Percentiles rank a stretch among this genome's conserved stretches.
Conservation (phyloP, 805 yeast species). For the Sungouiozyma ichnusensis region DNA sequence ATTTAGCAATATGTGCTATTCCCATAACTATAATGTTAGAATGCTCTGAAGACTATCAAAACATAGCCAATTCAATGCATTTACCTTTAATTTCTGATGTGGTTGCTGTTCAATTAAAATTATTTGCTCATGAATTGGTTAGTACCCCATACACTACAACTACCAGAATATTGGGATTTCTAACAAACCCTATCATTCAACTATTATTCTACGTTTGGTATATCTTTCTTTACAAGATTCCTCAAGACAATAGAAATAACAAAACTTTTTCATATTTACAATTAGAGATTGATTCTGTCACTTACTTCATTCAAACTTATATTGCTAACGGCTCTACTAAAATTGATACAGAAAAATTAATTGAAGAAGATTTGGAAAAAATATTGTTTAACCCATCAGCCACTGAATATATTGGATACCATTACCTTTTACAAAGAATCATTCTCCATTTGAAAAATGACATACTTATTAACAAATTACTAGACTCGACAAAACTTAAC, state of each 20-base stretch:
- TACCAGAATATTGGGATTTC: constrained; percentile 6
- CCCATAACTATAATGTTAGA: constrained; percentile 8
- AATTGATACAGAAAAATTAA: constrained; percentile 9
- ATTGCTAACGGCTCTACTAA: constrained; percentile 8
- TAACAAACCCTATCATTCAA: constrained; percentile 16
- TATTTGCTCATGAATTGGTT: constrained; percentile 7
- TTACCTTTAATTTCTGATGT: constrained; percentile 12
- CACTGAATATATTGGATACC: constrained; percentile 9
- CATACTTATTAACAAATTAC: constrained; percentile 8
- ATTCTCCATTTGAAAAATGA: constrained; percentile 8
- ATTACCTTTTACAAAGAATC: constrained; percentile 7
- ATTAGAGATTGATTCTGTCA: constrained; percentile 7
- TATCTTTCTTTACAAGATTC: constrained; percentile 7
- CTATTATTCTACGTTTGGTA: constrained; percentile 16
- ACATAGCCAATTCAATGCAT: constrained; percentile 6
- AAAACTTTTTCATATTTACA: not conserved
- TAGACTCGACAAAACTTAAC: constrained; percentile 6
- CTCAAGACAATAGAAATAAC: not conserved
- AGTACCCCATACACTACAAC: constrained; percentile 3
- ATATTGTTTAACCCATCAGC: constrained; percentile 11
- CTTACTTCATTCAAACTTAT: constrained; percentile 11
- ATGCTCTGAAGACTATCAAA: constrained; percentile 1
- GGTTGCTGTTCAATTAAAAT: constrained; percentile 10
- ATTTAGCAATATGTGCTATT: constrained; percentile 11
- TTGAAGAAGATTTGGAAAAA: constrained; percentile 9